Conservation (phyloP, 2,329 filamentous ascomycete species). For the Pseudocercospora macadamiae region DNA sequence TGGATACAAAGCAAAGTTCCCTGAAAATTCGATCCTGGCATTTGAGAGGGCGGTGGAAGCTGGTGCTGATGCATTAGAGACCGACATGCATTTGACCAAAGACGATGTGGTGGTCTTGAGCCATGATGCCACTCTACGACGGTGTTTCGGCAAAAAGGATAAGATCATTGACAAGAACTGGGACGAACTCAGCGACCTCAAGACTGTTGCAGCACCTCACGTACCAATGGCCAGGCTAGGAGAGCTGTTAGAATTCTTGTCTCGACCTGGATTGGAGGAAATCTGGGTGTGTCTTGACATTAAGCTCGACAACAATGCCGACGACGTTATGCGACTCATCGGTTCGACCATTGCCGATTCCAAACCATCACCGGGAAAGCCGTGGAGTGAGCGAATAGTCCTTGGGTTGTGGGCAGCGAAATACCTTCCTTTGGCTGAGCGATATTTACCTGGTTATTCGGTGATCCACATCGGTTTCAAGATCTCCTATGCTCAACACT, state of each 20-base stretch:
- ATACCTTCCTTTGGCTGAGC: constrained; percentile 66
- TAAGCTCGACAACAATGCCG: constrained; percentile 75
- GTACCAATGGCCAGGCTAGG: constrained; percentile 72
- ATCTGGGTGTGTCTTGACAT: constrained; percentile 88
- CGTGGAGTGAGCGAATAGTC: constrained; percentile 75
- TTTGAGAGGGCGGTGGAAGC: constrained; percentile 74
- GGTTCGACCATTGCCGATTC: constrained; percentile 60
- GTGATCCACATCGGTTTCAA: constrained; percentile 71
- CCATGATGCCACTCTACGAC: constrained; percentile 71
- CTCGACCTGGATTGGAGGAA: constrained; percentile 63
- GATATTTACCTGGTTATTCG: constrained; percentile 65
- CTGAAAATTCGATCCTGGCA: constrained; percentile 84
- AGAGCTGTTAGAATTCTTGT: constrained; percentile 75
- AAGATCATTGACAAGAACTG: constrained; percentile 77
- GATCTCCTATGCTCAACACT: constrained; percentile 68
- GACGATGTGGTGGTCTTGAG: constrained; percentile 80
- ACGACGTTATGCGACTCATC: constrained; percentile 71
- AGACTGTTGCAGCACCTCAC: constrained; percentile 68
- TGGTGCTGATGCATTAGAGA: constrained; percentile 82
- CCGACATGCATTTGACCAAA: constrained; percentile 79
- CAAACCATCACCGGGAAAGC: constrained; percentile 34
- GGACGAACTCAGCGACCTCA: constrained; percentile 69
- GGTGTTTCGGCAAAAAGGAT: constrained; percentile 77
- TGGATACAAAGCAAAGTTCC: constrained; percentile 74
- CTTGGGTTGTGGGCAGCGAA: constrained; percentile 82